Evolutionary conservation across 1,284 basidiomycete species (phyloP).

Genomic region (Rhodotorula sp.): DNA sequence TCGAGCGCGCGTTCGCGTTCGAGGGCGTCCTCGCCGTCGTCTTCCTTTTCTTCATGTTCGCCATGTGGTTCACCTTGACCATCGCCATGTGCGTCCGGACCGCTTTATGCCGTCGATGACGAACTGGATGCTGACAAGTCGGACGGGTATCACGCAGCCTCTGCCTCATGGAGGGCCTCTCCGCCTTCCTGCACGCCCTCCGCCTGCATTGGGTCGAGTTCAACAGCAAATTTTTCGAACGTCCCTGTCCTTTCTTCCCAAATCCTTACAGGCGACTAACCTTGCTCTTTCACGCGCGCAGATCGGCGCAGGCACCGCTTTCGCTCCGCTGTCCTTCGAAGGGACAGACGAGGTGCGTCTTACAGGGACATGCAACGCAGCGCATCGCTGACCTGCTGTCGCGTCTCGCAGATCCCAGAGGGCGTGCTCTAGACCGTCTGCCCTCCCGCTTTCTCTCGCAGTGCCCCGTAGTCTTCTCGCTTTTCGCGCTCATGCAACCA

Average conservation of each 20-base stretch:
- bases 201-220: constrained; percentile 81
- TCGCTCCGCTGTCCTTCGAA: constrained; percentile 44
- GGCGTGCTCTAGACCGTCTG: constrained; percentile 21
- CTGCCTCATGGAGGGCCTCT: constrained; percentile 63
- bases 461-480: not conserved
- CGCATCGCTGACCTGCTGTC: not conserved
- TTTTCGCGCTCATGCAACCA: not conserved
- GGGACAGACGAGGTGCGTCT: constrained; percentile 33
- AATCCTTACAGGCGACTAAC: not conserved
- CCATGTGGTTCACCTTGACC: constrained; percentile 84
- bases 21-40: constrained; percentile 60
- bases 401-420: constrained; percentile 27
- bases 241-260: constrained; percentile 31
- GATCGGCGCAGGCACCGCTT: constrained; percentile 33
- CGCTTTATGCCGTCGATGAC: too few relatives aligned
- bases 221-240: constrained; percentile 53
- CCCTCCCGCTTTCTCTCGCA: not conserved
- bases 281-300: not conserved
- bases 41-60: constrained; percentile 65
- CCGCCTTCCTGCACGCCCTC: constrained; percentile 92
- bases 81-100: constrained; percentile 58
- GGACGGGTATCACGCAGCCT: constrained; percentile 51
- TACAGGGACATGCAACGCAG: too few relatives aligned
- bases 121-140: too few relatives aligned
- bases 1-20: constrained; percentile 62